Percentiles rank a stretch among this genome's conserved stretches.
phyloP scores from a whole-genome alignment of 345 rosid species.

The Ceriops decandra region DNA sequence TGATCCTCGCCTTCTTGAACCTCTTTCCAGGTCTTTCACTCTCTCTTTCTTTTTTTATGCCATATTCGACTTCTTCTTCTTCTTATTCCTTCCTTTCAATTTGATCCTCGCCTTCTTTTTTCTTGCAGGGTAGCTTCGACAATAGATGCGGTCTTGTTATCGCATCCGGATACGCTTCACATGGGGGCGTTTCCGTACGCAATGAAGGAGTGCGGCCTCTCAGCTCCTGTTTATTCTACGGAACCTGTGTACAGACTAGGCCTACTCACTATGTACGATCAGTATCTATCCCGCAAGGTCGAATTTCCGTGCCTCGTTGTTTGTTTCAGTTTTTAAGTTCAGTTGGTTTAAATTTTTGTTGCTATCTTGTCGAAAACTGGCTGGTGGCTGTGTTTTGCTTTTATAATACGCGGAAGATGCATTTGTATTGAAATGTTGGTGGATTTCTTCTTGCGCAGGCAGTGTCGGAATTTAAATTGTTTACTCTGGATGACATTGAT shows the following conservation, averaged over 20 bases:
- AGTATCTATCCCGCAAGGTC: constrained; percentile 83
- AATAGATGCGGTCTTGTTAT: constrained; percentile 79
- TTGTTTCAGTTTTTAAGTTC: no score
- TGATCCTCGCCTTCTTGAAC: constrained; percentile 76
- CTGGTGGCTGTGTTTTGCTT: neutral
- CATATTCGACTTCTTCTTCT: neutral
- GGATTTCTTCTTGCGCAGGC: constrained; percentile 48
- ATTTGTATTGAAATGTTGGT: neutral
- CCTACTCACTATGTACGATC: constrained; percentile 93
- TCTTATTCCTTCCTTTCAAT: no score
- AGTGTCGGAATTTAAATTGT: constrained; percentile 89
- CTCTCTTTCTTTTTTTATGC: neutral
- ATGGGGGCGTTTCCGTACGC: constrained; percentile 96
- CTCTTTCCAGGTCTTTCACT: constrained; percentile 63
- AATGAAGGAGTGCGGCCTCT: constrained; percentile 76
- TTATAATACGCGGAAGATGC: neutral
- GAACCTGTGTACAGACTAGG: constrained; percentile 84
- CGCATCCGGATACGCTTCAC: constrained; percentile 87
- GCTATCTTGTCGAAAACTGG: neutral
- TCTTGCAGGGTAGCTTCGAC: constrained; percentile 66
- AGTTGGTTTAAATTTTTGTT: no score
- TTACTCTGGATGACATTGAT: constrained; percentile 89
- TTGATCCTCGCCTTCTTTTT: no score
- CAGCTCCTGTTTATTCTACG: constrained; percentile 79
- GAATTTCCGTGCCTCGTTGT: neutral